Conservation (phyloP, 768 basidiomycete species). For the Tylopilus subfusipes region DNA sequence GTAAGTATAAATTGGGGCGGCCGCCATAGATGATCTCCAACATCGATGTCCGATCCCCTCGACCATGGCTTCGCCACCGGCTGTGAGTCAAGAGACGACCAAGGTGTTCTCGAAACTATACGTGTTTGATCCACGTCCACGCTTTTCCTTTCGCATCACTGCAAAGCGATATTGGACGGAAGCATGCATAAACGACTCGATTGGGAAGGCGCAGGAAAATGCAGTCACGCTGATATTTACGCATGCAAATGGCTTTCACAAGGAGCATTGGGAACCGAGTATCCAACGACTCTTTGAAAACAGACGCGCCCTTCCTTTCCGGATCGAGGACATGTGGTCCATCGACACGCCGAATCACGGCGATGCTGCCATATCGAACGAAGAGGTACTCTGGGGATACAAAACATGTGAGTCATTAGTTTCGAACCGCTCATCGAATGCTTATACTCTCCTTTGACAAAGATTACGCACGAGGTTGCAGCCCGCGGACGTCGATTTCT, state of each 20-base stretch:
- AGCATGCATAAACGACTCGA: neutral
- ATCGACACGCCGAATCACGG: neutral
- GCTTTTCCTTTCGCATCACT: neutral
- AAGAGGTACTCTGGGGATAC: neutral
- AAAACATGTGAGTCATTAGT: neutral
- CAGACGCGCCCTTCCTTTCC: neutral
- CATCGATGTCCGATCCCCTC: too few species aligned
- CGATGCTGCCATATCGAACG: neutral
- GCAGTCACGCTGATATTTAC: constrained; percentile 4
- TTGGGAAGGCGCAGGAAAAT: neutral
- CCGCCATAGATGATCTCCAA: too few species aligned
- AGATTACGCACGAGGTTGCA: constrained; percentile 3
- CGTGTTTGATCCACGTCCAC: neutral
- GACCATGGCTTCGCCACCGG: too few species aligned
- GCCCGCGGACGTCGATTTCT: constrained; percentile 9
- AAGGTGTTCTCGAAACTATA: neutral
- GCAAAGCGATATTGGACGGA: neutral
- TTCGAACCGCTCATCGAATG: too few species aligned
- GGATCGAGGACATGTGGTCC: neutral
- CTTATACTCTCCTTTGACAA: too few species aligned
- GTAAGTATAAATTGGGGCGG: too few species aligned
- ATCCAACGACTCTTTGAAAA: neutral
- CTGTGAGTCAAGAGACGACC: neutral
- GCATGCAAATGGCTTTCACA: constrained; percentile 3
- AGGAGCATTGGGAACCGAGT: constrained; percentile 11